Percentiles rank a stretch among this genome's conserved stretches.
phyloP scores from a whole-genome alignment of 257 asterid species.

The Primulina huaijiensis region DNA sequence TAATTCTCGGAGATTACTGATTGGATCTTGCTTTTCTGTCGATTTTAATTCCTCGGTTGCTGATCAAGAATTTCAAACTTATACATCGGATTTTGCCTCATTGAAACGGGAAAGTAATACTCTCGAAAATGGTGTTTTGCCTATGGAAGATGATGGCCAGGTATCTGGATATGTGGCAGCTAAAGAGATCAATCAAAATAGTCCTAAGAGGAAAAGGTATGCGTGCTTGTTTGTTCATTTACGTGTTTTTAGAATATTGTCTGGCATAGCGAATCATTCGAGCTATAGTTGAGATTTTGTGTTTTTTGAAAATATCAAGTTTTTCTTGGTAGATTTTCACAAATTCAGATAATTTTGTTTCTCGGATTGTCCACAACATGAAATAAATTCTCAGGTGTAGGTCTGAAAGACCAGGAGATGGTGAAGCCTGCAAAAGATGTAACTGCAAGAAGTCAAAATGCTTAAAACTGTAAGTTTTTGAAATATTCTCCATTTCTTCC shows the following conservation, averaged over 20 bases:
- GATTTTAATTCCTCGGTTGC: conserved; percentile 35
- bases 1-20: conserved; percentile 51
- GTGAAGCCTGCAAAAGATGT: conserved; percentile 79
- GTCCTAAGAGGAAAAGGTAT: conserved; percentile 90
- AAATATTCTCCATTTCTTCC: not conserved
- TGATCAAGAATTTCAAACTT: conserved; percentile 38
- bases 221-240: conserved; percentile 15
- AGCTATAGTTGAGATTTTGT: not conserved
- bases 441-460: conserved; percentile 97
- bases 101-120: conserved; percentile 38
- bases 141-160: conserved; percentile 45
- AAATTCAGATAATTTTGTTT: not conserved
- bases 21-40: conserved; percentile 50
- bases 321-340: not conserved
- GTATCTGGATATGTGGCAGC: conserved; percentile 35
- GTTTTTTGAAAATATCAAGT: not conserved
- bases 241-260: not conserved
- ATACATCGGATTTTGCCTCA: conserved; percentile 30
- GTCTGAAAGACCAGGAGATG: conserved; percentile 55
- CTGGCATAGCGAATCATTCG: not conserved
- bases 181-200: conserved; percentile 61
- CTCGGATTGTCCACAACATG: conserved; percentile 8
- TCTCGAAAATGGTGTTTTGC: conserved; percentile 35
- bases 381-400: conserved; percentile 50
- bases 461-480: conserved; percentile 78